Base-by-base conservation (phyloP, 495 filamentous ascomycete species). In the Baudoinia panamericana region DNA sequence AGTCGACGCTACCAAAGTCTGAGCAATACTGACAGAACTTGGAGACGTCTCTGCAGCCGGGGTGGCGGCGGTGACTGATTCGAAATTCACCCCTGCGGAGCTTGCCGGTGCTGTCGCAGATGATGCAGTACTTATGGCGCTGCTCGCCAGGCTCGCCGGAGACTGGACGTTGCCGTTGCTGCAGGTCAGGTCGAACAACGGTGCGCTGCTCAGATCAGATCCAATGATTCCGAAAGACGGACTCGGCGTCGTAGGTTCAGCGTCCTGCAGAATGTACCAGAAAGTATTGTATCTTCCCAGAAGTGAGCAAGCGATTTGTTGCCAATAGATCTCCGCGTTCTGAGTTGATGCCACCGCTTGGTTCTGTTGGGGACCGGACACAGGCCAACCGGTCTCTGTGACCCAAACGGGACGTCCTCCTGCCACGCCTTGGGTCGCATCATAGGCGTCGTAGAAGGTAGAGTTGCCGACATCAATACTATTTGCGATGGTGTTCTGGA, bases 301-400 rank as follows among this genome's bases (percentile, higher is more conserved):
- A 25, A 82, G 60, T 54, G 63, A 54, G 70, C 87, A 94, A 19
- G 73, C 82, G 40, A 88, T 78, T 32, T 77, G 57, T 44, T 82
- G 68, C 82, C 83, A 94, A 65, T 75, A 94, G 19, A 57, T 68
- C 67, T 80, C 69, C 21, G 84, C 80, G 56, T 90, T 92, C n/a
- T 62, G 64, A 19, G 58, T 35, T 15, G 63, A 73, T 17, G 87
- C 69, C 6, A 78, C 63, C 37, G 78, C 84, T 26, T 72, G 55
- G 43, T 71, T 73, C 45, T 70, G 58, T 12, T 60, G 65, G 25
- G 64, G 56, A 22, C 84, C 86, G 45, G 63, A 73, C 18, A 82
- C 75, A 41, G 86, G 86, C 70, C 78, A 88, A 46, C 86, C 87
- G 19, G 84, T 92, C 70, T 93, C 86, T 17, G 84, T 93, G 46